These are phyloP conservation scores for Schwanniomyces vanrijiae DNA, from an alignment of 805 yeast genomes.

Conservation along the genomic window DNA sequence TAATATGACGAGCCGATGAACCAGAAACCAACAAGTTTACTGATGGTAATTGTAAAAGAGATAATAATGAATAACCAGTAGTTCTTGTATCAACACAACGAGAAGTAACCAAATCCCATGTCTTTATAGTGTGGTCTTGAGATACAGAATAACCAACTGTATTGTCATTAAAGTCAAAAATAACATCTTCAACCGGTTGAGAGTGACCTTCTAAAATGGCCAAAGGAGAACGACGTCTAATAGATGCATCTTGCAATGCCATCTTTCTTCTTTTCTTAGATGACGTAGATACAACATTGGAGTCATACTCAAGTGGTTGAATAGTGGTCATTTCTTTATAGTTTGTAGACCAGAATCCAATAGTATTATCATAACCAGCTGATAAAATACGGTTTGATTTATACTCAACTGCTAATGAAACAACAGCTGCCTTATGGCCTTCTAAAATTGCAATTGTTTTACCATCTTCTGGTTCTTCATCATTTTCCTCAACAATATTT, in stretches of 20 bases:
- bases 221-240: constrained; percentile 80
- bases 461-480: constrained; percentile 55
- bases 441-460: constrained; percentile 81
- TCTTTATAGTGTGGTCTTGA: constrained; percentile 91
- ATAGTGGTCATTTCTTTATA: constrained; percentile 76
- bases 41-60: constrained; percentile 66
- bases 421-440: constrained; percentile 90
- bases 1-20: constrained; percentile 97
- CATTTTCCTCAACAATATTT: constrained; percentile 39
- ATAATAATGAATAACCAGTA: constrained; percentile 81
- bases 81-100: constrained; percentile 84
- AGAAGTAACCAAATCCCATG: constrained; percentile 93
- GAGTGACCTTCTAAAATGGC: constrained; percentile 76
- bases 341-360: constrained; percentile 88
- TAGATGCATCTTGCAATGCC: constrained; percentile 72
- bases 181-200: constrained; percentile 84
- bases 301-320: constrained; percentile 43
- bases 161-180: constrained; percentile 68
- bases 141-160: constrained; percentile 92
- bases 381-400: constrained; percentile 67
- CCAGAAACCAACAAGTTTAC: constrained; percentile 82
- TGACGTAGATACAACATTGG: constrained; percentile 63
- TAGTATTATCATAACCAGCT: constrained; percentile 75
- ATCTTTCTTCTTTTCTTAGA: constrained; percentile 86
- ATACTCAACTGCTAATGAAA: constrained; percentile 61